These are phyloP conservation scores for Fusarium cyanostomum DNA, from an alignment of 2,329 filamentous ascomycete species.

Conservation along the genomic window DNA sequence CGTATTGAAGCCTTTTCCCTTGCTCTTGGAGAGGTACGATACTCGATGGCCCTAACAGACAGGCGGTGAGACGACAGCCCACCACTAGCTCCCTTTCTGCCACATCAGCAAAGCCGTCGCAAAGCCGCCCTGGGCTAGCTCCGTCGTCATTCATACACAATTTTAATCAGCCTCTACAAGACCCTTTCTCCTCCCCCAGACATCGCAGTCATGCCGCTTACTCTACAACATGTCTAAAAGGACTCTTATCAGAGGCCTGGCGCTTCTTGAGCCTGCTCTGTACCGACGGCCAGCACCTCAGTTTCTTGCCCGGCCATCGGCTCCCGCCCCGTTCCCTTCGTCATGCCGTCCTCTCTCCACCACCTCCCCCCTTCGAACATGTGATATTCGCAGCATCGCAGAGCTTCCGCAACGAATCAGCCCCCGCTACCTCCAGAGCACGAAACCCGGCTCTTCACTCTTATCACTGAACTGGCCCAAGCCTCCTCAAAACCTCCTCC, in stretches of 20 bases:
- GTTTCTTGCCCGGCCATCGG: constrained; percentile 1
- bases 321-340: background rate
- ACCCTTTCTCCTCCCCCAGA: constrained; percentile 3
- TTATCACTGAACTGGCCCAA: constrained; percentile 64
- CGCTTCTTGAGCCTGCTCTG: constrained; percentile 9
- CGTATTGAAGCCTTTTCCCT: too few relatives aligned
- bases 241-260: constrained; percentile 23
- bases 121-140: constrained; percentile 22
- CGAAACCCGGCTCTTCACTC: constrained; percentile 61
- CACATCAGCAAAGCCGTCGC: constrained; percentile 8
- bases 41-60: constrained; percentile 9
- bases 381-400: constrained; percentile 45
- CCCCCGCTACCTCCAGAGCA: constrained; percentile 50
- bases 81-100: constrained; percentile 36
- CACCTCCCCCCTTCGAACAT: constrained; percentile 52
- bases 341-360: constrained; percentile 58
- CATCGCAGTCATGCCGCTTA: constrained; percentile 21
- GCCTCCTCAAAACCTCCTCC: constrained; percentile 65
- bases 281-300: background rate
- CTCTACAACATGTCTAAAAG: constrained; percentile 37
- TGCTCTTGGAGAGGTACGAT: background rate
- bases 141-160: constrained; percentile 29
- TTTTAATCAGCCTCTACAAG: constrained; percentile 11
- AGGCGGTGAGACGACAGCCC: constrained; percentile 39
- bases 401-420: constrained; percentile 48